Conservation (phyloP, 345 rosid species). For the Erodium maritimum region DNA sequence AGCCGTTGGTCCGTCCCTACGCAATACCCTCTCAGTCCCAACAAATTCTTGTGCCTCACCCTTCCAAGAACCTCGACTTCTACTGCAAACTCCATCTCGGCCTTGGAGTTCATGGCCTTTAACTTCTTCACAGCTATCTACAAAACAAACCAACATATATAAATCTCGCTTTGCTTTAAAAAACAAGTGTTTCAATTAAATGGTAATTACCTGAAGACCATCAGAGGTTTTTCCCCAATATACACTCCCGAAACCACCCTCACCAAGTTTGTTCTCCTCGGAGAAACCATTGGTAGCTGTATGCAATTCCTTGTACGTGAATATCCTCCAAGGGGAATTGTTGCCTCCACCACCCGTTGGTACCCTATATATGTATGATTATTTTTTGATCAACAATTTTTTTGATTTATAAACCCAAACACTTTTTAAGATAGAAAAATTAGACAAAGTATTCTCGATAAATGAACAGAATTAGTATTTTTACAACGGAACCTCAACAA, state of each 20-base stretch:
- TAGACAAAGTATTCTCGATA: too few species aligned
- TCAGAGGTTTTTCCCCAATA: slow-evolving; percentile 60
- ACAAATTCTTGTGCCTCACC: slow-evolving; percentile 52
- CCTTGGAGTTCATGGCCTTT: slow-evolving; percentile 59
- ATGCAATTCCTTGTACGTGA: slow-evolving; percentile 54
- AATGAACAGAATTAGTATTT: too few species aligned
- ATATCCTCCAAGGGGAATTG: slow-evolving; percentile 46
- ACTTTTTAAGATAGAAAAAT: too few species aligned
- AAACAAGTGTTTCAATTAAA: too few species aligned
- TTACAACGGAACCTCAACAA: too few species aligned
- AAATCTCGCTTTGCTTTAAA: too few species aligned
- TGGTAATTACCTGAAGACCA: slow-evolving; percentile 48
- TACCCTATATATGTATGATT: too few species aligned
- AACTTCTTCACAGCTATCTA: slow-evolving; percentile 63
- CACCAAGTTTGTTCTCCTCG: slow-evolving; percentile 50
- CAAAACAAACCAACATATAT: neutral
- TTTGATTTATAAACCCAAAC: too few species aligned
- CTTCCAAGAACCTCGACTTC: slow-evolving; percentile 73
- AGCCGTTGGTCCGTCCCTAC: slow-evolving; percentile 56
- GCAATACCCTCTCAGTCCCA: slow-evolving; percentile 55
- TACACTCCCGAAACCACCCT: slow-evolving; percentile 62
- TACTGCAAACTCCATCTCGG: slow-evolving; percentile 68
- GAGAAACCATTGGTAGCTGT: slow-evolving; percentile 55
- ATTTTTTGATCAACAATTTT: too few species aligned
- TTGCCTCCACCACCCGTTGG: slow-evolving; percentile 15